Evolutionary conservation across 768 basidiomycete genomes (phyloP), one percentile per base, ranked within the genome.

Genomic region (Lentinula sp.): DNA sequence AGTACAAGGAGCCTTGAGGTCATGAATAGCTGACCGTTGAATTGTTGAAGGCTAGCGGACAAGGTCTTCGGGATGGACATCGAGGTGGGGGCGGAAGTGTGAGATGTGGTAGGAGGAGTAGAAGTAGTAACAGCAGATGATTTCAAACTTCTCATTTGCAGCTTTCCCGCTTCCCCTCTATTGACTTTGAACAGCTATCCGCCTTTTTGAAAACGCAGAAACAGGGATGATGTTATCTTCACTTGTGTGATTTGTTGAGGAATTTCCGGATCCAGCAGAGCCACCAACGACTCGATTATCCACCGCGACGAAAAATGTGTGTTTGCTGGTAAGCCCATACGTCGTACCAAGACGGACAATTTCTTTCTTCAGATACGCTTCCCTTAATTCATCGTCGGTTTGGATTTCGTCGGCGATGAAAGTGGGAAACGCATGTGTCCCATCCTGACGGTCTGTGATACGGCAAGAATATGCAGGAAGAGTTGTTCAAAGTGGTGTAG

Each of bases 251-350:
- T 6, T 21, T 8, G 16, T n/a, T 8, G 18, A 8, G 9, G 2
- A 8, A 46, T 1, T 1, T 8, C n/a, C 21, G 2, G 15, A 8
- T 37, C 11, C 37, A 37, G 37, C 37, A 6, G 37, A 37, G 2
- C 1, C 8, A 37, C 7, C 37, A 37, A 8, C 11, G 7, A 11
- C 8, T 6, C 50, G 59, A 21, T 51, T 2, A 11, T 61, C 60
- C 9, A 55, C 50, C 13, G 60, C 60, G 32, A 61, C 31, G n/a
- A 61, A 61, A 42, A 51, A 54, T 15, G 60, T 61, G 40, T 61
- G 23, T 21, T 42, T 16, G 31, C 60, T 61, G 18, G 50, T 55
- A 1, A 61, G 52, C 15, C 52, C 39, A 35, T 61, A 61, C 6
- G 37, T 31, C 5, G 60, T 61, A 7, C 60, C 60, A 9, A 52